Evolutionary conservation across 805 yeast genomes (phyloP), one percentile per base, ranked within the genome.

Genomic region (Metschnikowia arizonensis): DNA sequence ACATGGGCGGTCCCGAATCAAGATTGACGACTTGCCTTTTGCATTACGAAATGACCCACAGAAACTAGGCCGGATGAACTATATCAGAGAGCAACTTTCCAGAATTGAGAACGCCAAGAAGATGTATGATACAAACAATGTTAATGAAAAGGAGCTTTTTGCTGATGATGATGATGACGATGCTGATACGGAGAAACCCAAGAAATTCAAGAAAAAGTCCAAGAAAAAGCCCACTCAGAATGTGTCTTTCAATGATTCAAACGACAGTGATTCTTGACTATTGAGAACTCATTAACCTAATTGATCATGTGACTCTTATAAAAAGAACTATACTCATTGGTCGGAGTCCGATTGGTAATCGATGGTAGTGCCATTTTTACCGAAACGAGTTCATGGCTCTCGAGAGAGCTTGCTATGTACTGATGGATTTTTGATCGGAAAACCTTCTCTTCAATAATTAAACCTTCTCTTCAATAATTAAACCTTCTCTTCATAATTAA

Each of bases 1-100:
- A 7, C 74, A 69, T 39, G 70, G 72, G 23, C 54, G 75, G 31
- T 50, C 63, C 23, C 49, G 75, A 44, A 62, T 71, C 23, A 71
- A 70, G 48, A 60, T 69, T 47, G 72, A 70, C 46, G 76, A 71
- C 53, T 59, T 71, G 44, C 72, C 69, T 19, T 66, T 69, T 55
- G 68, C 67, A 7, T 55, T 71, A 32, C 56, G 70, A 11, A 63
- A 70, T 46, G 76, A 71, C 41, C 75, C 76, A 3, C 58, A 60
- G 53, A 71, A 69, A 51, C 56, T 71, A 43, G 66, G 73, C 36
- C 54, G 76, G 42, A 56, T 68, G 54, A 63, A 66, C 48, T 69
- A 69, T 48, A 70, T 70, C 44, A 56, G 66, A 25, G 70, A 69
- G 41, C 73, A 62, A 50, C 64, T 65, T 42, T 58, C 61, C 30